These are phyloP conservation scores for Aureobasidium sp. DNA, from an alignment of 2,329 filamentous ascomycete species.

Conservation along the genomic window DNA sequence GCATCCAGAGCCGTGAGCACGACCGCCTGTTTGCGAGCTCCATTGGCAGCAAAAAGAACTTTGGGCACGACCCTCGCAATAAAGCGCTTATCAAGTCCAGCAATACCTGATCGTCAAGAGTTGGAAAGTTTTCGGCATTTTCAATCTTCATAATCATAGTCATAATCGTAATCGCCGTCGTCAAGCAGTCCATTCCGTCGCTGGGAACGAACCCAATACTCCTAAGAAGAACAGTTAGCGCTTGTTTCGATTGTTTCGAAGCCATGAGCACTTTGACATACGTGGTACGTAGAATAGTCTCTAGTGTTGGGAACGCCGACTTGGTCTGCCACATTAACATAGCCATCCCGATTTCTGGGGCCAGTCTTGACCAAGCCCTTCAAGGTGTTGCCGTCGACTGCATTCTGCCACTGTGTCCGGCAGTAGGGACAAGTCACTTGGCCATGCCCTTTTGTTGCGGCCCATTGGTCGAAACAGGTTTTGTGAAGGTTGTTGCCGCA, in stretches of 20 bases:
- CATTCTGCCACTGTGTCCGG: conserved; percentile 24
- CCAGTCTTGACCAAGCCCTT: conserved; percentile 23
- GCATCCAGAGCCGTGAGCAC: not conserved
- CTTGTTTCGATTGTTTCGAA: no score
- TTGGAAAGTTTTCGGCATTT: not conserved
- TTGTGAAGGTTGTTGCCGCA: conserved; percentile 59
- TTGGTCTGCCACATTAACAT: conserved; percentile 28
- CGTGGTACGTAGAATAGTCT: conserved; percentile 28
- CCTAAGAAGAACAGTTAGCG: not conserved
- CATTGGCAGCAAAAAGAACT: not conserved
- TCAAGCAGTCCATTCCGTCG: not conserved
- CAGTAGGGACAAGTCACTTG: conserved; percentile 29
- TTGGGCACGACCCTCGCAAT: not conserved
- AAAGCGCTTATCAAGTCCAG: not conserved
- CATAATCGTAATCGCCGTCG: not conserved
- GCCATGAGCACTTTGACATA: not conserved
- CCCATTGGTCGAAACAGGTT: conserved; percentile 51
- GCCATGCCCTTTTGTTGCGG: conserved; percentile 23
- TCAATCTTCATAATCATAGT: not conserved
- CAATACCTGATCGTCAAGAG: not conserved
- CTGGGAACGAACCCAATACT: conserved; percentile 11
- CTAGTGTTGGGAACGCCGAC: conserved; percentile 25
- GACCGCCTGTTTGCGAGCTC: not conserved
- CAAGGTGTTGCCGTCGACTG: conserved; percentile 19
- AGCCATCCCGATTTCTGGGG: conserved; percentile 24